These are phyloP conservation scores for Yamadazyma pseudoaaseri DNA, from an alignment of 1,139 yeast genomes.

Conservation along the genomic window DNA sequence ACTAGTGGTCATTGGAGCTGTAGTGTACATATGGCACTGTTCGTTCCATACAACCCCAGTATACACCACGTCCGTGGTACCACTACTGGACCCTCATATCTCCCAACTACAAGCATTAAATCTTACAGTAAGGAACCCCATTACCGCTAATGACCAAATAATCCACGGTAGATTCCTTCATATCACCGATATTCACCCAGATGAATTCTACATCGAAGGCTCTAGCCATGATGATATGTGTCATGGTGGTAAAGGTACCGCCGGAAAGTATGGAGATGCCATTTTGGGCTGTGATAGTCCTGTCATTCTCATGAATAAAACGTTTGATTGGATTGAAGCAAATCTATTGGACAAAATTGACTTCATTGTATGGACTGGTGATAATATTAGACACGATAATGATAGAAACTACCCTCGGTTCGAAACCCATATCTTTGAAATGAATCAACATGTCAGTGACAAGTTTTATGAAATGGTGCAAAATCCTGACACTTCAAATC, in stretches of 20 bases:
- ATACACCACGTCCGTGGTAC: slow-evolving; percentile 6
- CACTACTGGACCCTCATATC: slow-evolving; percentile 7
- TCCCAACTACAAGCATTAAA: slow-evolving; percentile 11
- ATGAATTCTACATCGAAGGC: slow-evolving; percentile 62
- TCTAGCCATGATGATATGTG: slow-evolving; percentile 51
- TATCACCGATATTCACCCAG: slow-evolving; percentile 85
- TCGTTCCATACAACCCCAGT: slow-evolving; percentile 4
- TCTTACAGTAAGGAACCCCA: slow-evolving; percentile 33
- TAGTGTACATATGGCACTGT: slow-evolving; percentile 12
- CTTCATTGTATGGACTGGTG: slow-evolving; percentile 90
- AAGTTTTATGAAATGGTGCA: slow-evolving; percentile 50
- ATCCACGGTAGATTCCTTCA: slow-evolving; percentile 77
- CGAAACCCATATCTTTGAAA: slow-evolving; percentile 64
- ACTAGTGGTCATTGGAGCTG: slow-evolving; percentile 5
- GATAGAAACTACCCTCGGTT: slow-evolving; percentile 73
- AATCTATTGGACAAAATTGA: slow-evolving; percentile 74
- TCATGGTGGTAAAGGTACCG: slow-evolving; percentile 54
- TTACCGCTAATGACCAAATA: slow-evolving; percentile 27
- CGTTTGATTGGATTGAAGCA: slow-evolving; percentile 63
- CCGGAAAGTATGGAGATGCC: slow-evolving; percentile 76
- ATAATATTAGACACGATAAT: slow-evolving; percentile 81
- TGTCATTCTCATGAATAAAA: slow-evolving; percentile 54
- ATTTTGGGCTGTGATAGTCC: slow-evolving; percentile 75
- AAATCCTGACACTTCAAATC: slow-evolving; percentile 39
- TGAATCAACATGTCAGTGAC: slow-evolving; percentile 62